Percentiles rank a stretch among this genome's conserved stretches.
Conservation (phyloP, 768 basidiomycete genomes). For the Pleurotus platypus region DNA sequence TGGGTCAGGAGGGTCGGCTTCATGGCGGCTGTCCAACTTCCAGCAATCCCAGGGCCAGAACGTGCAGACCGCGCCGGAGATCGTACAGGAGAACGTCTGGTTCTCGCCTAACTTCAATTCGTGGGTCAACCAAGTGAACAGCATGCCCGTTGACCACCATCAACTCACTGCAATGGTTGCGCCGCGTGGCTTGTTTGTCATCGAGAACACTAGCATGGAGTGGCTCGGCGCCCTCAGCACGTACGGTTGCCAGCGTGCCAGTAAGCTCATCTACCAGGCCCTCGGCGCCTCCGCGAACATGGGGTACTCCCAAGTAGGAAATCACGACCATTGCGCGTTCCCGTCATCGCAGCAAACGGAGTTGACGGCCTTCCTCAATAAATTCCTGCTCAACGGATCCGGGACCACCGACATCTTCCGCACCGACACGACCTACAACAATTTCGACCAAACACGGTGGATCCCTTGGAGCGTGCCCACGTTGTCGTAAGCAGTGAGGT, state of each 20-base stretch:
- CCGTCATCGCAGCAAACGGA: conserved; percentile 40
- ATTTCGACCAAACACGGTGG: conserved; percentile 8
- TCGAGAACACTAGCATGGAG: conserved; percentile 52
- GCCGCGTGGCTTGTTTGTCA: conserved; percentile 48
- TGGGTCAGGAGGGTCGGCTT: conserved; percentile 56
- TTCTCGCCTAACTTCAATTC: conserved; percentile 47
- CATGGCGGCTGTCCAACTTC: conserved; percentile 55
- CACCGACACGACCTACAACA: conserved; percentile 33
- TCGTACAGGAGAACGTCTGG: conserved; percentile 62
- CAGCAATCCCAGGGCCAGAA: conserved; percentile 22
- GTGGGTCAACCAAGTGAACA: conserved; percentile 40
- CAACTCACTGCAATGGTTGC: conserved; percentile 52
- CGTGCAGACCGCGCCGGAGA: conserved; percentile 51
- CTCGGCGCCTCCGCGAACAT: conserved; percentile 41
- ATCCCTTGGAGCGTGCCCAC: conserved; percentile 6
- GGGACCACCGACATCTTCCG: conserved; percentile 44
- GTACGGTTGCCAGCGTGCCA: conserved; percentile 50
- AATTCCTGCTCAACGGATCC: conserved; percentile 46
- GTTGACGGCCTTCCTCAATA: conserved; percentile 52
- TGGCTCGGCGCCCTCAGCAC: conserved; percentile 52
- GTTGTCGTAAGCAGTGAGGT: not conserved
- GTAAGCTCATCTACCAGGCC: conserved; percentile 47
- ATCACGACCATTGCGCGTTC: conserved; percentile 54
- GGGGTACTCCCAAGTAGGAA: conserved; percentile 53
- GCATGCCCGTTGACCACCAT: conserved; percentile 60